A percentile compares a stretch with the other conserved stretches of the same genome.
Conservation (phyloP, 805 yeast species). For the Saccharomycopsis fodiens region DNA sequence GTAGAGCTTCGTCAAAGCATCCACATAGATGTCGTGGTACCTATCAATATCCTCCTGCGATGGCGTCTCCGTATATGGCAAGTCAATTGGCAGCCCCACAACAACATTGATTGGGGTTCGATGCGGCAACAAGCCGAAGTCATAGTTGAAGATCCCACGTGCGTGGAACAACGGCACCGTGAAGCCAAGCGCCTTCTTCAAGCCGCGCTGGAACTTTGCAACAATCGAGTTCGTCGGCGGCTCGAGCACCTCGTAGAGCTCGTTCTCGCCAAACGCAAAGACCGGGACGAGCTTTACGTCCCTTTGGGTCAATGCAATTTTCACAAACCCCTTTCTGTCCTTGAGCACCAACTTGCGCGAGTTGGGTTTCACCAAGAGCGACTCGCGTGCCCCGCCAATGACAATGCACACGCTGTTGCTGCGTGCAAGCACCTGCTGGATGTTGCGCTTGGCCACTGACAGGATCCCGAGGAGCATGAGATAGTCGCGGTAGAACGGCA, state of each 20-base stretch:
- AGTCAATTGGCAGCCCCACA: slow-evolving; percentile 57
- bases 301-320: slow-evolving; percentile 73
- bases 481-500: slow-evolving; percentile 86
- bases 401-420: slow-evolving; percentile 81
- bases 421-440: slow-evolving; percentile 48
- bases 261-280: slow-evolving; percentile 85
- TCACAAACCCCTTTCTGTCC: slow-evolving; percentile 82
- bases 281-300: slow-evolving; percentile 79
- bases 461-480: slow-evolving; percentile 74
- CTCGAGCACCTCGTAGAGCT: slow-evolving; percentile 44
- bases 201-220: slow-evolving; percentile 57
- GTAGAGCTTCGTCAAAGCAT: slow-evolving; percentile 55
- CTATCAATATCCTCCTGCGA: slow-evolving; percentile 47
- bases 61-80: slow-evolving; percentile 41
- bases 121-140: slow-evolving; percentile 84
- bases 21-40: slow-evolving; percentile 65
- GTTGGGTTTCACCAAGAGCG: slow-evolving; percentile 57
- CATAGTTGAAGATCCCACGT: slow-evolving; percentile 86
- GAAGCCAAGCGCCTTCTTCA: slow-evolving; percentile 68
- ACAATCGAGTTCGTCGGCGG: slow-evolving; percentile 39
- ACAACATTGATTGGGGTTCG: slow-evolving; percentile 74
- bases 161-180: slow-evolving; percentile 90
- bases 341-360: slow-evolving; percentile 60
- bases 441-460: slow-evolving; percentile 71
- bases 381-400: slow-evolving; percentile 92